phyloP scores from a whole-genome alignment of 73 alveolate genomes.

The Symbiodinium pilosum region DNA sequence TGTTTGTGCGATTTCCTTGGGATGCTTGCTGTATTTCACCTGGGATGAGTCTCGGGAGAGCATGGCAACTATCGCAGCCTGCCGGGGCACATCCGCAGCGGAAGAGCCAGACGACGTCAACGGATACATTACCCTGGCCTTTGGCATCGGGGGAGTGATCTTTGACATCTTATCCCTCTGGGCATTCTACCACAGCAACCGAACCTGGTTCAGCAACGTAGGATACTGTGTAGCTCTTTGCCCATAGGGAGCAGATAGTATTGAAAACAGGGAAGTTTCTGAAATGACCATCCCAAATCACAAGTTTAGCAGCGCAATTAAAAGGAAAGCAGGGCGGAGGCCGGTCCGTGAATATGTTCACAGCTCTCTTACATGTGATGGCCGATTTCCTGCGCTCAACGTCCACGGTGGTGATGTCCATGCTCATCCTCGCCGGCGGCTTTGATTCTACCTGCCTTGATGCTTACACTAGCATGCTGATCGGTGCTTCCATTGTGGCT shows the following conservation, averaged over 20 bases:
- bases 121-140: slow-evolving; percentile 51
- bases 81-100: background rate
- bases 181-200: slow-evolving; percentile 43
- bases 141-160: slow-evolving; percentile 56
- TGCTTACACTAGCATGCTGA: slow-evolving; percentile 41
- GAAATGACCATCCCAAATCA: no score
- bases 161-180: slow-evolving; percentile 36
- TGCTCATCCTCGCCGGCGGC: background rate
- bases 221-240: no score
- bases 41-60: slow-evolving; percentile 56
- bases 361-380: slow-evolving; percentile 49
- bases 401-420: slow-evolving; percentile 44
- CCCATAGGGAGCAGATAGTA: no score
- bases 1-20: slow-evolving; percentile 1
- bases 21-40: slow-evolving; percentile 21
- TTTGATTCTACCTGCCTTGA: slow-evolving; percentile 56
- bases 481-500: slow-evolving; percentile 36
- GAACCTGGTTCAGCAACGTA: no score
- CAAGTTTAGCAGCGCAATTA: no score
- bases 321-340: background rate
- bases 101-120: slow-evolving; percentile 32
- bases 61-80: background rate
- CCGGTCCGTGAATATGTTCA: slow-evolving; percentile 50
- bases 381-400: slow-evolving; percentile 63
- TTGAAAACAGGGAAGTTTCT: no score